A percentile compares a stretch with the other conserved stretches of the same genome.
Conservation (phyloP, 768 basidiomycete genomes). For the Chalciporus piperatus region DNA sequence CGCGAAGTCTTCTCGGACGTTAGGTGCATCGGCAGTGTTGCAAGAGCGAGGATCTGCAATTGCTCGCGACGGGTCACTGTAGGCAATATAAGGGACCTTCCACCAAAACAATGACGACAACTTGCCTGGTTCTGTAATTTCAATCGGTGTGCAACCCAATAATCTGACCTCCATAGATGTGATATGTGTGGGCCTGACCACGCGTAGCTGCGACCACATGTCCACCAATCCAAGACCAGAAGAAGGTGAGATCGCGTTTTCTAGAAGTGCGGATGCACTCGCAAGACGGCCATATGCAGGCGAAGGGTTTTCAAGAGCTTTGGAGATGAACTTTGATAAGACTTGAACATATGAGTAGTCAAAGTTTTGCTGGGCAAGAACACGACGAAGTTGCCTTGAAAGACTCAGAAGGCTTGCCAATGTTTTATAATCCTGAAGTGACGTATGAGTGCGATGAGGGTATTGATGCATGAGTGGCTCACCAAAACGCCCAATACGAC, state of each 20-base stretch:
- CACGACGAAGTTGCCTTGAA: constrained; percentile 42
- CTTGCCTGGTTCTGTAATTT: constrained; percentile 12
- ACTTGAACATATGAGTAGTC: constrained; percentile 70
- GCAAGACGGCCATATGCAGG: constrained; percentile 34
- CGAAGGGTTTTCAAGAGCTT: constrained; percentile 37
- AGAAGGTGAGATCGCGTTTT: constrained; percentile 51
- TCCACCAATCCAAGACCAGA: constrained; percentile 71
- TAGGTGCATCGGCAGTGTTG: constrained; percentile 18
- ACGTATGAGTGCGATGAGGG: not conserved
- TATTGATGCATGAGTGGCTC: constrained; percentile 9
- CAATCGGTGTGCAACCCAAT: constrained; percentile 8
- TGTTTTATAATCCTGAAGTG: constrained; percentile 31
- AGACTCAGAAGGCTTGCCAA: constrained; percentile 38
- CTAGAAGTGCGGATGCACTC: constrained; percentile 38
- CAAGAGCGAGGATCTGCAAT: constrained; percentile 24
- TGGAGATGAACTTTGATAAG: constrained; percentile 51
- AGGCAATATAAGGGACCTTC: not conserved
- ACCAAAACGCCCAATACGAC: constrained; percentile 19
- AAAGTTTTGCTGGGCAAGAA: constrained; percentile 38
- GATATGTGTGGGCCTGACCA: constrained; percentile 12
- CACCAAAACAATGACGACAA: not conserved
- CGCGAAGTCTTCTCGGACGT: constrained; percentile 3
- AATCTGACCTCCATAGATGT: constrained; percentile 18
- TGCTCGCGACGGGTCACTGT: constrained; percentile 23
- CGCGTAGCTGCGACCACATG: constrained; percentile 60